Base-by-base conservation (phyloP, 2,329 filamentous ascomycete genomes). In the Akanthomyces dipterigenus region DNA sequence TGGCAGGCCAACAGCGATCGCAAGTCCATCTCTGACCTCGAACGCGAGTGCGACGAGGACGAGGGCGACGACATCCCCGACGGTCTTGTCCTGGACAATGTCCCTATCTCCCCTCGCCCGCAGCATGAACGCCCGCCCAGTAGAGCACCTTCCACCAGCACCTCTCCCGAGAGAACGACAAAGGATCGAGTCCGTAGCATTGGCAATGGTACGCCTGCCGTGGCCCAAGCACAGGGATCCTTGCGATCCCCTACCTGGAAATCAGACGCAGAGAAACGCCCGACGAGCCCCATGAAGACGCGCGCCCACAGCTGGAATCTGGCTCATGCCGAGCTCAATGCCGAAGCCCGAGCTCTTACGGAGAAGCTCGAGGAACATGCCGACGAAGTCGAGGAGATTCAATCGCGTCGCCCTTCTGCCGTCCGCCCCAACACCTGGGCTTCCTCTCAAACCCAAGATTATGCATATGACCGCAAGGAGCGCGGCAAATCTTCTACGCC, bases 281-380 rank as follows among this genome's bases (percentile, higher is more conserved):
- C 74, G 2, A 69, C 76, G 0, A 79, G 76, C 26, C 78, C 80
- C 0, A 63, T 75, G 8, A 82, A 84, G 65, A 73, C 78, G 40
- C 81, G 87, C 56, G 85, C 87, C 31, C 87, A 88, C 72, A 91
- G 89, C 65, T 95, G 90, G 90, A 89, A 85, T 55, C 80, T 85
- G 16, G 88, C 87, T 18, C 77, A 89, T 66, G 83, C 82, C 1
- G 84, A 88, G 54, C 78, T 95, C 60, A 91, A 84, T 63, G 76
- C 84, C 5, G 91, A 95, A 69, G 88, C 89, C 12, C 88, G 87
- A 70, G 85, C 85, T 24, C 73, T 95, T 62, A 93, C 90, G 0
- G 88, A 90, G 67, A 90, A 89, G 67, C 77, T 95, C n/a, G 90
- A 93, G 70, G 88, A 88, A 69, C 88, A 91, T 67, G 87, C 88